A percentile compares a stretch with the other conserved stretches of the same genome.
Conservation (phyloP, 2,329 filamentous ascomycete species). For the Sphaceloma murrayae region DNA sequence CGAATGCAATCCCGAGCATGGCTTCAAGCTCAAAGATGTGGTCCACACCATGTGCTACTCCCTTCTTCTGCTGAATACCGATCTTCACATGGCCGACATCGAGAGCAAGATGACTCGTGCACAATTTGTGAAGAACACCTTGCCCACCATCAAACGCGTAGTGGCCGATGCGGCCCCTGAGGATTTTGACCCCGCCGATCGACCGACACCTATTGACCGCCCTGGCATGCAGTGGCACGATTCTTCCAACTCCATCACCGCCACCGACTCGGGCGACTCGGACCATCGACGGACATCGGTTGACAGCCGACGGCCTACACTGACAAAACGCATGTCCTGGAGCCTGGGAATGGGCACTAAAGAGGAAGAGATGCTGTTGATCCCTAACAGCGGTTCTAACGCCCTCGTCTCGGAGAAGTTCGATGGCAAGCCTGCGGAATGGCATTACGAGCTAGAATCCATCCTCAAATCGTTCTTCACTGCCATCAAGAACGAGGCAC, state of each 20-base stretch:
- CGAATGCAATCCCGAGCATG: conserved; percentile 82
- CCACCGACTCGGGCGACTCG: conserved; percentile 4
- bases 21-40: conserved; percentile 77
- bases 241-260: conserved; percentile 19
- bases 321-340: conserved; percentile 15
- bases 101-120: conserved; percentile 91
- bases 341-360: conserved; percentile 12
- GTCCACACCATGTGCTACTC: conserved; percentile 98
- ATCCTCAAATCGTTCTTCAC: conserved; percentile 86
- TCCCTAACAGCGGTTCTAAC: conserved; percentile 50
- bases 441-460: conserved; percentile 83
- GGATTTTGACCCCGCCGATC: conserved; percentile 44
- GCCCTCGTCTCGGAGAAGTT: conserved; percentile 71
- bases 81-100: conserved; percentile 89
- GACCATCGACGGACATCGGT: conserved; percentile 7
- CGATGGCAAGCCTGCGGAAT: conserved; percentile 44
- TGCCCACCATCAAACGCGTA: conserved; percentile 75
- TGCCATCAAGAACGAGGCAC: conserved; percentile 76
- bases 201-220: conserved; percentile 19
- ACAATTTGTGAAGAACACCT: conserved; percentile 94
- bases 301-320: conserved; percentile 12
- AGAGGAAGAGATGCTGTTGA: conserved; percentile 23
- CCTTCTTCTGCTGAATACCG: conserved; percentile 87
- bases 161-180: conserved; percentile 62
- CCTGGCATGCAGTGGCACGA: conserved; percentile 28